Evolutionary conservation across 495 filamentous ascomycete species (phyloP).

Genomic region (Aspergillus haitiensis): DNA sequence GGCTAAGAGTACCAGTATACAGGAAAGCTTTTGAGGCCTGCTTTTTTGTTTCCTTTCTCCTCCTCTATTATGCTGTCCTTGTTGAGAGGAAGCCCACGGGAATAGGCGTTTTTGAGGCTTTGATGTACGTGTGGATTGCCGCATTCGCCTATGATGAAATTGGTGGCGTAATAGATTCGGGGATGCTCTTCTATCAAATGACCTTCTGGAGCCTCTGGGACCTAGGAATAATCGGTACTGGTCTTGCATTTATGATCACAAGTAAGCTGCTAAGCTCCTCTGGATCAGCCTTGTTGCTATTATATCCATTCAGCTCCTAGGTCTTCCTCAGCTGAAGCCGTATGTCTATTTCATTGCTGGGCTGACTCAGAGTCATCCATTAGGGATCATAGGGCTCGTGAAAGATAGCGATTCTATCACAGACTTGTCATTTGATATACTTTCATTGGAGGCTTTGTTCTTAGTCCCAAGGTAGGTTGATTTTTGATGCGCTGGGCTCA

Average conservation of each 20-base stretch:
- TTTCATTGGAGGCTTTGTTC: conserved; percentile 86
- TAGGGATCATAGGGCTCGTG: conserved; percentile 72
- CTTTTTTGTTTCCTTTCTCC: conserved; percentile 81
- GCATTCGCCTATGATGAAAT: conserved; percentile 89
- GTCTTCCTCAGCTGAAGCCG: not conserved
- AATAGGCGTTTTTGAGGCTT: conserved; percentile 52
- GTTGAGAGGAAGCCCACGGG: conserved; percentile 55
- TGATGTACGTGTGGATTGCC: conserved; percentile 69
- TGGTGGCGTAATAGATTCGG: conserved; percentile 78
- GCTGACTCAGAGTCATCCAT: conserved; percentile 15
- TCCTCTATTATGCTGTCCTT: conserved; percentile 82
- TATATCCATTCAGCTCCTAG: conserved; percentile 11
- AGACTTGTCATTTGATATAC: conserved; percentile 80
- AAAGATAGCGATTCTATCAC: conserved; percentile 61
- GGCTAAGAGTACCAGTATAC: conserved; percentile 87
- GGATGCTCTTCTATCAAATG: conserved; percentile 75
- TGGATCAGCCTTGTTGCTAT: conserved; percentile 22
- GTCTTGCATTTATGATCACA: conserved; percentile 66
- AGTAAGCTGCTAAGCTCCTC: conserved; percentile 52
- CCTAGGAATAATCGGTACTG: conserved; percentile 80
- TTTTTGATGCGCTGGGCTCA: conserved; percentile 13
- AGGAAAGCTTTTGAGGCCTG: conserved; percentile 84
- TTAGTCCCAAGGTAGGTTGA: conserved; percentile 69
- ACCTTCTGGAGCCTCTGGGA: conserved; percentile 94
- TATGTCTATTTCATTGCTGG: not conserved